phyloP scores from a whole-genome alignment of 352 stramenopile species.

The Phytophthora pistaciae region DNA sequence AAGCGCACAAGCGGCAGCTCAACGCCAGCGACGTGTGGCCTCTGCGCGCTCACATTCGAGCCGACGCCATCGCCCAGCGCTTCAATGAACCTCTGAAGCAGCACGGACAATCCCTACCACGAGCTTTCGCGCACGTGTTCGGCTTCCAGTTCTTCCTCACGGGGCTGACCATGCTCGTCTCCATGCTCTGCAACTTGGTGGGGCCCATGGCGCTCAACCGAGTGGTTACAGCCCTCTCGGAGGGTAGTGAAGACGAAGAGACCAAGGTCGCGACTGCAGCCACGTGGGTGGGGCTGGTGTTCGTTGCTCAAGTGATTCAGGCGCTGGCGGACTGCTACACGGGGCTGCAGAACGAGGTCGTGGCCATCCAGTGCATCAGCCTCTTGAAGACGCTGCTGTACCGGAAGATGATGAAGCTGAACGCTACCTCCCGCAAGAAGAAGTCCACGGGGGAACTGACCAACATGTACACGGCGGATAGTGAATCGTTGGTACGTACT shows the following conservation, averaged over 20 bases:
- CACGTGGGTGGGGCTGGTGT: conserved; percentile 38
- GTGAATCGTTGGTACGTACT: conserved; percentile 41
- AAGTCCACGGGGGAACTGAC: conserved; percentile 58
- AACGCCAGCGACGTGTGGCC: conserved; percentile 49
- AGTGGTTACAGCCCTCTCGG: conserved; percentile 42
- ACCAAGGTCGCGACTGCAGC: conserved; percentile 13
- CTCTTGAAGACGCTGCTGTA: conserved; percentile 54
- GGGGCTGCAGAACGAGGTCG: conserved; percentile 48
- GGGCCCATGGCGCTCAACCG: conserved; percentile 52
- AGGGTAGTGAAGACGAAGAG: conserved; percentile 20
- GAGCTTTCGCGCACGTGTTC: conserved; percentile 43
- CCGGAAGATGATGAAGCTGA: conserved; percentile 53
- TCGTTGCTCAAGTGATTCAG: conserved; percentile 54
- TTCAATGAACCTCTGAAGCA: conserved; percentile 32
- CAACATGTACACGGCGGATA: conserved; percentile 64
- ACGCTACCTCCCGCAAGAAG: conserved; percentile 35
- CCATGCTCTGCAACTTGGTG: conserved; percentile 51
- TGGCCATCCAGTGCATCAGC: conserved; percentile 59
- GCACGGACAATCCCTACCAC: conserved; percentile 27
- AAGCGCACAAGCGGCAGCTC: conserved; percentile 54
- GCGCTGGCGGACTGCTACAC: conserved; percentile 57
- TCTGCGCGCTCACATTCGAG: conserved; percentile 28
- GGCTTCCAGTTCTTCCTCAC: conserved; percentile 44
- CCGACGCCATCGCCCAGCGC: conserved; percentile 20
- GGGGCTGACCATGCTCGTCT: conserved; percentile 45